These are phyloP conservation scores for Brassica carinata DNA, from an alignment of 345 rosid species.

Conservation along the genomic window DNA sequence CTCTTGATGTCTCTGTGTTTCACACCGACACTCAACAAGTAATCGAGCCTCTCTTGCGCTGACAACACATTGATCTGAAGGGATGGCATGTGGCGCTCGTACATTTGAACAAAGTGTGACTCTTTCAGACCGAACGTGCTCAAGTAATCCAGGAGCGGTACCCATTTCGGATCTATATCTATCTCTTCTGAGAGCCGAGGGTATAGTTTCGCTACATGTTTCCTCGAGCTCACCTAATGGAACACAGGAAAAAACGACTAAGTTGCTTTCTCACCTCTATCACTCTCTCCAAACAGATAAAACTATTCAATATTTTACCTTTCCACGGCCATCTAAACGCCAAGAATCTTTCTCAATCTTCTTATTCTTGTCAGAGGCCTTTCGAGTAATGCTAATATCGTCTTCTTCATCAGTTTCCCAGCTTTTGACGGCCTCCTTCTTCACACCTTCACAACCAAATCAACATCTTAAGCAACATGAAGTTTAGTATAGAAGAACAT, in stretches of 20 bases:
- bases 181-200: slow-evolving; percentile 67
- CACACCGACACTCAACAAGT: slow-evolving; percentile 84
- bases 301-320: slow-evolving; percentile 46
- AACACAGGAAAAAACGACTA: slow-evolving; percentile 12
- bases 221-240: slow-evolving; percentile 48
- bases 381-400: slow-evolving; percentile 36
- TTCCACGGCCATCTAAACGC: slow-evolving; percentile 43
- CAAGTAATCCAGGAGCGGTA: slow-evolving; percentile 86
- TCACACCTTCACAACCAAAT: slow-evolving; percentile 48
- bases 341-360: slow-evolving; percentile 46
- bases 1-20: slow-evolving; percentile 82
- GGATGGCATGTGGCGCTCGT: slow-evolving; percentile 84
- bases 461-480: slow-evolving; percentile 20
- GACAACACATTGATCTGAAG: slow-evolving; percentile 76
- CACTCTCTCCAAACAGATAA: neutral
- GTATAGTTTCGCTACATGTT: slow-evolving; percentile 51
- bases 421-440: slow-evolving; percentile 37
- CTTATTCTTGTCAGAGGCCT: slow-evolving; percentile 38
- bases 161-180: slow-evolving; percentile 70
- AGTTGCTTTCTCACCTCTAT: slow-evolving; percentile 15
- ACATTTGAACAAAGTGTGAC: slow-evolving; percentile 83
- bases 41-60: slow-evolving; percentile 86
- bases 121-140: slow-evolving; percentile 80
- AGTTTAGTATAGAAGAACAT: neutral
- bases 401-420: slow-evolving; percentile 40